These are phyloP conservation scores for Coemansia sp. DNA, from an alignment of 192 early-diverging fungal genomes.

Conservation along the genomic window DNA sequence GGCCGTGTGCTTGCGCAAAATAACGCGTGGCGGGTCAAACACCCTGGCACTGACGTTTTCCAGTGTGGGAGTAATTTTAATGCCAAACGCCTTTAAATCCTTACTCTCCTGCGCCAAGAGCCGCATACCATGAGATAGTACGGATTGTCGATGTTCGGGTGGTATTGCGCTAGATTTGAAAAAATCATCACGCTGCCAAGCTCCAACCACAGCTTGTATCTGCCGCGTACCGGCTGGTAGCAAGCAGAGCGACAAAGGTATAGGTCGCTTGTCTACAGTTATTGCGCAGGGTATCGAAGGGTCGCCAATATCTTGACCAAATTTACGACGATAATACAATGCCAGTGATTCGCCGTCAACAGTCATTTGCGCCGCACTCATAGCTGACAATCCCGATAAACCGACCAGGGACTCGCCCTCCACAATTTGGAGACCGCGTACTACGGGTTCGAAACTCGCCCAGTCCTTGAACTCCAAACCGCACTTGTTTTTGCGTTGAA, in stretches of 20 bases:
- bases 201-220: not conserved
- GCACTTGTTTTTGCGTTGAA: not conserved
- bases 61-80: constrained; percentile 7
- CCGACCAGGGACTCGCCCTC: not conserved
- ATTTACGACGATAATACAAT: constrained; percentile 4
- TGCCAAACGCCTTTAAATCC: constrained; percentile 15
- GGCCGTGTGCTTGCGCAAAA: not conserved
- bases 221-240: not conserved
- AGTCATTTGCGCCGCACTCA: not conserved
- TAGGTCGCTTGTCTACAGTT: not conserved
- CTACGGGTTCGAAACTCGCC: constrained; percentile 8
- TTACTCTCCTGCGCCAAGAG: not conserved
- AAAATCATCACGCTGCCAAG: constrained; percentile 12
- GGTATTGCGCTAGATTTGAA: not conserved
- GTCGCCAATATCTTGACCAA: not conserved
- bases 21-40: constrained; percentile 4
- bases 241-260: constrained; percentile 19
- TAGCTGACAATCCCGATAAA: constrained; percentile 1
- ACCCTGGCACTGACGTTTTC: constrained; percentile 10
- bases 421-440: constrained; percentile 3
- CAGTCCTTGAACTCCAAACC: not conserved
- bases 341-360: constrained; percentile 7
- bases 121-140: constrained; percentile 9
- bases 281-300: constrained; percentile 17
- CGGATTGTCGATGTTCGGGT: not conserved